Evolutionary conservation across 1,284 basidiomycete species (phyloP).

Genomic region (Anthracocystis setariae): DNA sequence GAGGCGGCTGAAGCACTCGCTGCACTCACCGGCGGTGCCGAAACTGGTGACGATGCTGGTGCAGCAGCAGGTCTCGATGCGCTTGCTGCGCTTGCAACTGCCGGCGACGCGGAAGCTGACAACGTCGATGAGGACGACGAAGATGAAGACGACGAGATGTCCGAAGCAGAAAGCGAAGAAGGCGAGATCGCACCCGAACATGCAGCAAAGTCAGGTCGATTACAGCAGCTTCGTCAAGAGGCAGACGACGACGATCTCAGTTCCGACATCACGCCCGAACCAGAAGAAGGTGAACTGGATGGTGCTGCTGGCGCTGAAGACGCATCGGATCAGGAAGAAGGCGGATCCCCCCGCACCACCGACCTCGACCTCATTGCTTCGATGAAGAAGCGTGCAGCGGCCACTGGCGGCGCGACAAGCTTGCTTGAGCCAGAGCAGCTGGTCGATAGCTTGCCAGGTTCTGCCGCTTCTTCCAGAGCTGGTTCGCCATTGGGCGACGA

Average conservation of each 20-base stretch:
- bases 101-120: slow-evolving; percentile 21
- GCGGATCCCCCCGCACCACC: slow-evolving; percentile 34
- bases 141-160: slow-evolving; percentile 41
- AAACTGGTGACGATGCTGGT: slow-evolving; percentile 17
- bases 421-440: slow-evolving; percentile 52
- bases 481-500: slow-evolving; percentile 44
- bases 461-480: slow-evolving; percentile 53
- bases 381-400: slow-evolving; percentile 61
- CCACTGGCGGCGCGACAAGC: slow-evolving; percentile 58
- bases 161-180: slow-evolving; percentile 28
- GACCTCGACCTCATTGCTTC: slow-evolving; percentile 49
- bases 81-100: slow-evolving; percentile 57
- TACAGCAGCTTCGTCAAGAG: slow-evolving; percentile 33
- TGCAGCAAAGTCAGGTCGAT: slow-evolving; percentile 22
- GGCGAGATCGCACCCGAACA: slow-evolving; percentile 6
- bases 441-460: slow-evolving; percentile 49
- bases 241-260: slow-evolving; percentile 40
- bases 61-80: slow-evolving; percentile 54
- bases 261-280: slow-evolving; percentile 51
- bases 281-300: slow-evolving; percentile 34
- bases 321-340: slow-evolving; percentile 38
- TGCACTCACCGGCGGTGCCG: slow-evolving; percentile 46
- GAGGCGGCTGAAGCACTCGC: slow-evolving; percentile 57
- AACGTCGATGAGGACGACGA: slow-evolving; percentile 30
- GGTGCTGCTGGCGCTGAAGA: slow-evolving; percentile 25